Evolutionary conservation across 1,284 basidiomycete genomes (phyloP).

Genomic region (Taiwanofungus camphoratus): DNA sequence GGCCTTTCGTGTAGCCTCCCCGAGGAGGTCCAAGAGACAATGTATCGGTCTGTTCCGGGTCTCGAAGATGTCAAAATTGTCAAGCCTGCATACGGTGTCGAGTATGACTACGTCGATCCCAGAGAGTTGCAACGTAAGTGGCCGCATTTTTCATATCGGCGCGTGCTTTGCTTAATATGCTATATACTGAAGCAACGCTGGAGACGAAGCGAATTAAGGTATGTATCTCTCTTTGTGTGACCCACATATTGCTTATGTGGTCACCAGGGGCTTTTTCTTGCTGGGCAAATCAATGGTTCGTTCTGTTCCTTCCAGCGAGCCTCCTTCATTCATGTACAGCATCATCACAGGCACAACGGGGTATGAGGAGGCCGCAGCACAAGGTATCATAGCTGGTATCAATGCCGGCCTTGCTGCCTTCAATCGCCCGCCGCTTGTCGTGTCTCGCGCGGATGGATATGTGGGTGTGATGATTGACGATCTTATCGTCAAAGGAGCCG

Average conservation of each 20-base stretch:
- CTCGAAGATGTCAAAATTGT: constrained; percentile 81
- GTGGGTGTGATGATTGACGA: constrained; percentile 91
- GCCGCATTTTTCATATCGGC: not conserved
- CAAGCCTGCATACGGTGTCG: constrained; percentile 85
- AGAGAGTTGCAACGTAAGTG: constrained; percentile 66
- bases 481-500: constrained; percentile 79
- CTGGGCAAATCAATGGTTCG: constrained; percentile 83
- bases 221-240: constrained; percentile 2
- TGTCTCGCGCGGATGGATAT: constrained; percentile 81
- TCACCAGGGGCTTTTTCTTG: constrained; percentile 71
- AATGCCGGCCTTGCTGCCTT: constrained; percentile 77
- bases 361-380: constrained; percentile 89
- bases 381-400: constrained; percentile 79
- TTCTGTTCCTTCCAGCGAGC: not conserved
- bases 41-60: constrained; percentile 81
- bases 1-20: constrained; percentile 86
- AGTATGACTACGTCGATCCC: constrained; percentile 90
- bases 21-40: constrained; percentile 71
- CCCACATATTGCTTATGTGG: constrained; percentile 2
- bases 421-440: constrained; percentile 47
- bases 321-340: not conserved
- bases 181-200: constrained; percentile 52
- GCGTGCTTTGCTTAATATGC: not conserved
- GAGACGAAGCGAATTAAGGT: constrained; percentile 81
- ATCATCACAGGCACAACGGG: constrained; percentile 71